Evolutionary conservation across 2,329 filamentous ascomycete genomes (phyloP), one percentile per base, ranked within the genome.

Genomic region (Colletotrichum coccodes): DNA sequence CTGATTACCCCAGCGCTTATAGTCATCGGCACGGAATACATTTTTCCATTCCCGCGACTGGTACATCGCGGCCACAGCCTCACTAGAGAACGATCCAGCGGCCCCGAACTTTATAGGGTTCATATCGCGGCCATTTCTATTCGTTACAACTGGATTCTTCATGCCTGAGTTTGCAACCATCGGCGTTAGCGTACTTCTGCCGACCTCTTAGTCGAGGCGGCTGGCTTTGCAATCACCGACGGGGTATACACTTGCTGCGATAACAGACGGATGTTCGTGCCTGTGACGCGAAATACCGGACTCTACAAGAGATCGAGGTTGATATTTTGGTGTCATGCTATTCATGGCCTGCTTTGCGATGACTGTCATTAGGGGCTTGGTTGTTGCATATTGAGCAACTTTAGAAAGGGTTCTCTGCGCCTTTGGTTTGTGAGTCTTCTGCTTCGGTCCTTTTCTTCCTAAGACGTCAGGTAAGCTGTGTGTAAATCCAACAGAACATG

Each of bases 121-220:
- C 64, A 74, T 72, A 3, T 80, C 81, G 3, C 75, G 77, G 3
- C 77, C 82, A 0, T 81, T 85, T 28, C 78, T 75, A n/a, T 80
- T 85, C 40, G 74, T 85, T 3, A 79, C 81, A 0, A 72, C 79
- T 5, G 79, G 79, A 0, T 77, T 85, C 9, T 84, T 86, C 64
- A 76, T 80, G 18, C 80, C 86, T 32, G 84, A 86, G 60, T 81
- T 86, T 56, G 80, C 82, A 44, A 80, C 85, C 30, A 85, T 86
- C 46, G 83, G 83, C 18, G 79, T 82, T 30, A n/a, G 81, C 1
- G 82, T 80, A 1, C 78, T 85, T 14, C 73, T 86, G 1, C 84
- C 84, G 0, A 84, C 82, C 0, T 85, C 85, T 68, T 80, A 1
- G 80, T 78, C 0, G 73, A 71, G n/a, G n/a, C n/a, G 6, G n/a